These are phyloP conservation scores for Trifolium subterraneum DNA, from an alignment of 306 rosid species.

Conservation along the genomic window DNA sequence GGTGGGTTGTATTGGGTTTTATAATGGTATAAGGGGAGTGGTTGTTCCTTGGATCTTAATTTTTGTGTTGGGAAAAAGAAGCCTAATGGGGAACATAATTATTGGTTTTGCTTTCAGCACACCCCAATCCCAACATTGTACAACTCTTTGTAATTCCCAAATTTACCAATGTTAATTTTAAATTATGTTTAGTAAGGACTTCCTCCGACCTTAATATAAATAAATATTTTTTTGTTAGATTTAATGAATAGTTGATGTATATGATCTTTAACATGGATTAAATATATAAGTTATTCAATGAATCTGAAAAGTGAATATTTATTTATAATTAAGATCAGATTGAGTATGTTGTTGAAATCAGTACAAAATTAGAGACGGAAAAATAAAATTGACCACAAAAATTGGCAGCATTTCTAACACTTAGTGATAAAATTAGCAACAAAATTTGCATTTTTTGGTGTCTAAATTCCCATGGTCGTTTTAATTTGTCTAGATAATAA, in stretches of 20 bases:
- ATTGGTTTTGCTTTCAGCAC: constrained; percentile 43
- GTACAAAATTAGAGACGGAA: too few relatives aligned
- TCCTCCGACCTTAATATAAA: too few relatives aligned
- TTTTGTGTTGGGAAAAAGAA: constrained; percentile 53
- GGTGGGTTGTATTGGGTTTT: constrained; percentile 51
- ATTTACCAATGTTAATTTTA: constrained; percentile 18
- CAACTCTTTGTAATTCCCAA: constrained; percentile 27
- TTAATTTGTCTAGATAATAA: not conserved
- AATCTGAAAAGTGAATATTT: too few relatives aligned
- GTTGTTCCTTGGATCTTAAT: constrained; percentile 69
- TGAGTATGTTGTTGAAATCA: too few relatives aligned
- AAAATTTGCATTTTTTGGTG: not conserved
- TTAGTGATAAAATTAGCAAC: too few relatives aligned
- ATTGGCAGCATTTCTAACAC: not conserved
- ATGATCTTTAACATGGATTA: too few relatives aligned
- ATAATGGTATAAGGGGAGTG: constrained; percentile 55
- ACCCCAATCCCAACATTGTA: not conserved
- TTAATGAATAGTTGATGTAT: too few relatives aligned
- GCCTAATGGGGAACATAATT: constrained; percentile 62
- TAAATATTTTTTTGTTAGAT: too few relatives aligned
- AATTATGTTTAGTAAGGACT: not conserved
- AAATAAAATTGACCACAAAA: too few relatives aligned
- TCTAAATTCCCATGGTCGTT: too few relatives aligned
- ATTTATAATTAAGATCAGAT: too few relatives aligned
- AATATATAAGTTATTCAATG: too few relatives aligned